Evolutionary conservation across 2,329 filamentous ascomycete genomes (phyloP).

Genomic region (Amesomyces nigricolor): DNA sequence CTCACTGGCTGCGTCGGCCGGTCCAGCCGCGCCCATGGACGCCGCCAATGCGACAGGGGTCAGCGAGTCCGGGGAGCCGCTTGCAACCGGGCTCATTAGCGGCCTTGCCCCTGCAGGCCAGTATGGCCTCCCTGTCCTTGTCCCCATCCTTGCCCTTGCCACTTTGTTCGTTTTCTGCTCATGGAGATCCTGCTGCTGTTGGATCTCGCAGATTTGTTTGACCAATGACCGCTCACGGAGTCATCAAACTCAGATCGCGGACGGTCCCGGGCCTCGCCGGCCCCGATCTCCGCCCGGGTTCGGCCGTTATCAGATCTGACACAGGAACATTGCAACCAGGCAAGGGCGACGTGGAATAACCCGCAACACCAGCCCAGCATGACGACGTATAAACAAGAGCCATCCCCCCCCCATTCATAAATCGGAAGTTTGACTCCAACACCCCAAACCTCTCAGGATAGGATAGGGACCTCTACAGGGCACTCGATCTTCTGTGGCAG

Average conservation of each 20-base stretch:
- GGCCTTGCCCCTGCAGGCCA: constrained; percentile 4
- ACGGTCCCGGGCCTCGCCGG: not conserved
- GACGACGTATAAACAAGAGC: too few relatives aligned
- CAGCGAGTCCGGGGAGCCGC: constrained; percentile 23
- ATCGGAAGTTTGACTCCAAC: too few relatives aligned
- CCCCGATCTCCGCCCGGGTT: constrained; percentile 4
- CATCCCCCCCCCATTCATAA: too few relatives aligned
- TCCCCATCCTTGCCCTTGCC: too few relatives aligned
- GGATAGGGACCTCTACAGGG: too few relatives aligned
- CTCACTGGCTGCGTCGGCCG: not conserved
- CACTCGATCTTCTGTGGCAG: too few relatives aligned
- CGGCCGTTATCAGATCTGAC: not conserved
- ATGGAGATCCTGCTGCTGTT: not conserved
- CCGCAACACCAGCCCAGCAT: too few relatives aligned
- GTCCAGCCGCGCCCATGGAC: not conserved
- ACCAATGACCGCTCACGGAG: constrained; percentile 4
- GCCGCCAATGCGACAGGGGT: constrained; percentile 3
- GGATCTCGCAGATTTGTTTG: constrained; percentile 5
- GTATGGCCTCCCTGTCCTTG: not conserved
- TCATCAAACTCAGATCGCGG: not conserved
- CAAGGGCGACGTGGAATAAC: constrained; percentile 11
- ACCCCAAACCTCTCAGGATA: too few relatives aligned
- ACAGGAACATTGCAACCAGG: constrained; percentile 5
- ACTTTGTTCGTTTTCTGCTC: constrained; percentile 1
- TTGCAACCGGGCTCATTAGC: constrained; percentile 21